Evolutionary conservation across 2,329 filamentous ascomycete genomes (phyloP).

Genomic region (Pseudonectria foliicola): DNA sequence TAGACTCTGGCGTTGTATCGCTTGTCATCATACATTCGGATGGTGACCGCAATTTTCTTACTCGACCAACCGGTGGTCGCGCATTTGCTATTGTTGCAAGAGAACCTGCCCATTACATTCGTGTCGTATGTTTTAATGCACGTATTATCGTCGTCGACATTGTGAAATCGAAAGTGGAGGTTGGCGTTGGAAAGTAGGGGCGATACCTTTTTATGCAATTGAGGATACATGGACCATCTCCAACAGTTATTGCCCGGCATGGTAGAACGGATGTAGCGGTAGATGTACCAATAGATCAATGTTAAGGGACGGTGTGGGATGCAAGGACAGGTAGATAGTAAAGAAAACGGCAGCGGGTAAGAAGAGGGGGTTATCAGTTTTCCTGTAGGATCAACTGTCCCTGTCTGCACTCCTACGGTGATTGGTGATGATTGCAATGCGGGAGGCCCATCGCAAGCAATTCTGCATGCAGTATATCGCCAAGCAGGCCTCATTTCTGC

Average conservation of each 20-base stretch:
- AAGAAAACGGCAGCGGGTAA: too few species aligned
- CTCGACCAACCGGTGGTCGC: slow-evolving; percentile 23
- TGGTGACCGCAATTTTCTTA: slow-evolving; percentile 26
- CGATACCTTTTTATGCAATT: slow-evolving; percentile 10
- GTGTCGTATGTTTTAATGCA: slow-evolving; percentile 18
- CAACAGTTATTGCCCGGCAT: slow-evolving; percentile 1
- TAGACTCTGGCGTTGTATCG: slow-evolving; percentile 32
- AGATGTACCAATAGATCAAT: too few species aligned
- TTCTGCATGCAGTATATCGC: too few species aligned
- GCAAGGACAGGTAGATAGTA: too few species aligned
- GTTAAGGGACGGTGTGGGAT: too few species aligned
- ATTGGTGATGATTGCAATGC: too few species aligned
- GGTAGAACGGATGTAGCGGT: too few species aligned
- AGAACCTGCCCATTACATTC: slow-evolving; percentile 27
- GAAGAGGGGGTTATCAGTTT: too few species aligned
- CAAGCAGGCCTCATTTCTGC: too few species aligned
- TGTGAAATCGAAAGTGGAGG: slow-evolving; percentile 18
- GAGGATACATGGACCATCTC: slow-evolving; percentile 15
- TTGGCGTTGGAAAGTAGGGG: slow-evolving; percentile 6
- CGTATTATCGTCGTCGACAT: slow-evolving; percentile 6
- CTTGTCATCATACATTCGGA: slow-evolving; percentile 21
- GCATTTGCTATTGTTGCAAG: slow-evolving; percentile 23
- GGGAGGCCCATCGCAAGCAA: too few species aligned
- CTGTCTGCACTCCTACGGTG: too few species aligned
- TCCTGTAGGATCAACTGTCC: too few species aligned